phyloP scores from a whole-genome alignment of 2,329 filamentous ascomycete genomes.

The Penicillium sp. region DNA sequence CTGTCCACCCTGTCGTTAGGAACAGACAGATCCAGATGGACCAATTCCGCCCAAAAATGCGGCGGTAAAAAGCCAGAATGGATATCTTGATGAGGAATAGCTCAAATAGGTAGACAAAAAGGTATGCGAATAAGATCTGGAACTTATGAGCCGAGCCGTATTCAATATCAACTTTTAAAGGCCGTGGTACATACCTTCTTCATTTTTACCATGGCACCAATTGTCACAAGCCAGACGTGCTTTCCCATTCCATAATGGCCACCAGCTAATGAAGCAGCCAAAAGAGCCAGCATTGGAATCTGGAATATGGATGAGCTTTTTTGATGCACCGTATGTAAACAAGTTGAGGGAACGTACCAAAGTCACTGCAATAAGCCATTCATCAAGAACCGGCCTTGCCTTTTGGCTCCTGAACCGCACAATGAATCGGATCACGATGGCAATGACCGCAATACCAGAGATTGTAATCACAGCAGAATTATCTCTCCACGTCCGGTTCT shows the following conservation, averaged over 20 bases:
- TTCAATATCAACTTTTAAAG: background rate
- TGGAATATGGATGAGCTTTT: background rate
- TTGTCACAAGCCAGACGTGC: constrained; percentile 12
- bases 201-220: constrained; percentile 14
- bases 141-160: background rate
- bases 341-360: background rate
- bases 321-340: background rate
- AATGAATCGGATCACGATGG: constrained; percentile 9
- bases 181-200: constrained; percentile 6
- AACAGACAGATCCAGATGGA: constrained; percentile 18
- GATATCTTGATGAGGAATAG: constrained; percentile 28
- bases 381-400: background rate
- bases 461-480: constrained; percentile 9
- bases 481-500: constrained; percentile 3
- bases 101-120: constrained; percentile 14
- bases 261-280: constrained; percentile 2
- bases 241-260: constrained; percentile 13
- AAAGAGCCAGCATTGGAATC: background rate
- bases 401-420: constrained; percentile 6
- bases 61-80: constrained; percentile 34
- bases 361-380: constrained; percentile 8
- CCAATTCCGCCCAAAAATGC: constrained; percentile 29
- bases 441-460: background rate
- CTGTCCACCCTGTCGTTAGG: constrained; percentile 20
- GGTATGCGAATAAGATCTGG: constrained; percentile 11